Evolutionary conservation across 1,139 yeast genomes (phyloP).

Genomic region (Yamadazyma blattariae): DNA sequence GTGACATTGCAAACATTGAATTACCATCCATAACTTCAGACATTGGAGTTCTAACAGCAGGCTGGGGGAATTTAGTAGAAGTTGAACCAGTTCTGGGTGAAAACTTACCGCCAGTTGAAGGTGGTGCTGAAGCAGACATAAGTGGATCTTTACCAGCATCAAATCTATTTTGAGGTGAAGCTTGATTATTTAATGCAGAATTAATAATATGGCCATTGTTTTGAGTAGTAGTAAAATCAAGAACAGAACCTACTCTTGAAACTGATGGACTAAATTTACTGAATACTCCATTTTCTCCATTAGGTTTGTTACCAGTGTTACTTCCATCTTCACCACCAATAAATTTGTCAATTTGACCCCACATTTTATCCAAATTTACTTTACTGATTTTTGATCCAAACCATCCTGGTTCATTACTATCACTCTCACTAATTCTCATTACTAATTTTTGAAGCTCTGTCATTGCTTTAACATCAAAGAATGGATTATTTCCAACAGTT

Average conservation of each 20-base stretch:
- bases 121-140: constrained; percentile 1
- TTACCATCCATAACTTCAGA: constrained; percentile 9
- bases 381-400: constrained; percentile 61
- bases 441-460: constrained; percentile 38
- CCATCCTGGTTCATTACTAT: constrained; percentile 51
- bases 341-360: constrained; percentile 88
- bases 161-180: constrained; percentile 2
- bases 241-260: constrained; percentile 50
- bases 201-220: too few relatives aligned
- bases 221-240: constrained; percentile 33
- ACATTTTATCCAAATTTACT: constrained; percentile 79
- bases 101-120: neutral
- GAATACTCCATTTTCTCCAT: constrained; percentile 50
- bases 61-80: constrained; percentile 1
- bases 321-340: constrained; percentile 79
- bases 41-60: constrained; percentile 11
- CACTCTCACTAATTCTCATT: constrained; percentile 45
- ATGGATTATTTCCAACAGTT: constrained; percentile 36
- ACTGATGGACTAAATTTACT: constrained; percentile 70
- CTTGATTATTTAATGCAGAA: neutral
- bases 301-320: constrained; percentile 8
- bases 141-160: constrained; percentile 2
- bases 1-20: constrained; percentile 9
- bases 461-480: constrained; percentile 33
- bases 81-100: constrained; percentile 1